Percentiles rank a stretch among this genome's conserved stretches.
phyloP scores from a whole-genome alignment of 2,329 filamentous ascomycete genomes.

The Fusarium neocosmosporiellum region DNA sequence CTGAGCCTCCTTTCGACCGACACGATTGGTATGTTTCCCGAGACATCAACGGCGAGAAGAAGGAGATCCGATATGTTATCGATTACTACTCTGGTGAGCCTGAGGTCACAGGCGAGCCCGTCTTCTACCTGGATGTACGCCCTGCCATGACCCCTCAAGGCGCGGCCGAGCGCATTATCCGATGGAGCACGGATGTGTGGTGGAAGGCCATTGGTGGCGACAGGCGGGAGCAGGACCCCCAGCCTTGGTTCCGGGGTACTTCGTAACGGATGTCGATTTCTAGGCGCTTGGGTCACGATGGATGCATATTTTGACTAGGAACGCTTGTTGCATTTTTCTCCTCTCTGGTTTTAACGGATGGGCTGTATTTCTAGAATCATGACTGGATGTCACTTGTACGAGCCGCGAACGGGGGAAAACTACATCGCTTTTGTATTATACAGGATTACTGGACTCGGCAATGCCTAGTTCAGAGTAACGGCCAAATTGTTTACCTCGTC shows the following conservation, averaged over 20 bases:
- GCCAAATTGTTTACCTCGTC: slow-evolving; percentile 63
- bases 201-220: slow-evolving; percentile 85
- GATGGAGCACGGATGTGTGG: slow-evolving; percentile 96
- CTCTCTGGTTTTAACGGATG: slow-evolving; percentile 38
- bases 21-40: slow-evolving; percentile 97
- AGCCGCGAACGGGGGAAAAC: slow-evolving; percentile 10
- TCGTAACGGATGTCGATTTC: slow-evolving; percentile 24
- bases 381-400: slow-evolving; percentile 40
- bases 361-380: slow-evolving; percentile 46
- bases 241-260: slow-evolving; percentile 47
- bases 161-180: slow-evolving; percentile 82
- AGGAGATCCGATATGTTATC: slow-evolving; percentile 93
- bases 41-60: slow-evolving; percentile 72
- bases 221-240: slow-evolving; percentile 61
- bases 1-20: slow-evolving; percentile 90
- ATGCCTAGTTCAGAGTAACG: slow-evolving; percentile 30
- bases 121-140: slow-evolving; percentile 95
- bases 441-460: slow-evolving; percentile 1
- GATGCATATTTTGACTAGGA: slow-evolving; percentile 22
- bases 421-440: slow-evolving; percentile 32
- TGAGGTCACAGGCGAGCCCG: slow-evolving; percentile 87
- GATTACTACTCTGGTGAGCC: slow-evolving; percentile 92
- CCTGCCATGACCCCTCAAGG: slow-evolving; percentile 86
- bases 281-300: slow-evolving; percentile 18
- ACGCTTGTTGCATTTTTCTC: slow-evolving; percentile 35